These are phyloP conservation scores for Sugiyamaella xylanicola DNA, from an alignment of 1,139 yeast species.

Conservation along the genomic window DNA sequence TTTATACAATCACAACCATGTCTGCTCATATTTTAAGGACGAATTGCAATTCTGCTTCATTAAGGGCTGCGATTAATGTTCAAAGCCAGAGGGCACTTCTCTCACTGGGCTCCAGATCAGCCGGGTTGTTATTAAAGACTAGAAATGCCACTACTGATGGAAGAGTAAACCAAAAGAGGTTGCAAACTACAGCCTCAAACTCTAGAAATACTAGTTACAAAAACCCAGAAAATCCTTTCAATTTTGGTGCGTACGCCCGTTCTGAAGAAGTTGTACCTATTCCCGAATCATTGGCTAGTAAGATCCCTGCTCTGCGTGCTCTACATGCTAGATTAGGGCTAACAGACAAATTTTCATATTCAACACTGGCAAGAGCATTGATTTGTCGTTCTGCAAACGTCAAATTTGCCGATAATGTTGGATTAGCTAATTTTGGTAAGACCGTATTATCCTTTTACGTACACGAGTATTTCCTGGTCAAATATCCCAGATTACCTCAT, in stretches of 20 bases:
- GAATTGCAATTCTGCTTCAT: slow-evolving; percentile 9
- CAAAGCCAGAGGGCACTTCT: background rate
- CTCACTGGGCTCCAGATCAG: background rate
- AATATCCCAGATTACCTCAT: slow-evolving; percentile 88
- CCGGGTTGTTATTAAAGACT: background rate
- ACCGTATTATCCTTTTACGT: slow-evolving; percentile 74
- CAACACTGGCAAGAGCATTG: slow-evolving; percentile 80
- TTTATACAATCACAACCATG: slow-evolving; percentile 1
- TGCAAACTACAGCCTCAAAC: slow-evolving; percentile 7
- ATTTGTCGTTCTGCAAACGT: slow-evolving; percentile 52
- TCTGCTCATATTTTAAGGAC: slow-evolving; percentile 11
- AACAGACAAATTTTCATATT: slow-evolving; percentile 50
- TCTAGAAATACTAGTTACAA: slow-evolving; percentile 13
- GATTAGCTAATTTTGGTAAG: slow-evolving; percentile 81
- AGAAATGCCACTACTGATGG: background rate
- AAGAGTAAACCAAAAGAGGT: background rate
- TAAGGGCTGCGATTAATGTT: background rate
- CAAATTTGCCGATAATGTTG: slow-evolving; percentile 69
- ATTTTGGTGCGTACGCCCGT: slow-evolving; percentile 36
- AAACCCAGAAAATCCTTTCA: slow-evolving; percentile 32
- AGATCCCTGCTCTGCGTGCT: slow-evolving; percentile 74
- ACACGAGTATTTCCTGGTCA: slow-evolving; percentile 68
- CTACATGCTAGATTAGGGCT: slow-evolving; percentile 71
- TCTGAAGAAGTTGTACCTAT: slow-evolving; percentile 22
- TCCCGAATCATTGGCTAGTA: slow-evolving; percentile 49